Evolutionary conservation across 768 basidiomycete genomes (phyloP).

Genomic region (Xanthoconium stramineum): DNA sequence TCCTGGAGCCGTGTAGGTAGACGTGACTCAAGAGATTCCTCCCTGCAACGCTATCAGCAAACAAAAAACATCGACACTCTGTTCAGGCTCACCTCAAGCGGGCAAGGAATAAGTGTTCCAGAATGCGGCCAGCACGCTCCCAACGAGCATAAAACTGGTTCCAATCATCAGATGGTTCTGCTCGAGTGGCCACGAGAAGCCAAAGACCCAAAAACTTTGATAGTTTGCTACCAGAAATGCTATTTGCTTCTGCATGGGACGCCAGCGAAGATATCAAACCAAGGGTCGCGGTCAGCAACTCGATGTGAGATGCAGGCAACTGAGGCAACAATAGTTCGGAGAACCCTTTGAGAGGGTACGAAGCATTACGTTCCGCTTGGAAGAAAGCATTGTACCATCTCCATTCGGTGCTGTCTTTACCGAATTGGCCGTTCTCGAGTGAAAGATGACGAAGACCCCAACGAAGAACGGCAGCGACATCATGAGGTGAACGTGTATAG

Average conservation of each 20-base stretch:
- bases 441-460: conserved; percentile 78
- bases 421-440: conserved; percentile 58
- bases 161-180: conserved; percentile 57
- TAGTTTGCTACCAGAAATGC: conserved; percentile 75
- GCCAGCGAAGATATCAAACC: conserved; percentile 68
- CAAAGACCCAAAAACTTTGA: conserved; percentile 72
- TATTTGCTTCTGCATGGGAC: conserved; percentile 66
- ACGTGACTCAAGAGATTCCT: conserved; percentile 51
- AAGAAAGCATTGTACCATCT: conserved; percentile 69
- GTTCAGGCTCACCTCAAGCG: conserved; percentile 54
- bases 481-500: conserved; percentile 66
- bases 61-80: not conserved
- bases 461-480: conserved; percentile 75
- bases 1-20: conserved; percentile 72
- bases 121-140: conserved; percentile 67
- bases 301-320: conserved; percentile 54
- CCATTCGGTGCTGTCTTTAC: conserved; percentile 50
- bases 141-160: conserved; percentile 65
- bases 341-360: conserved; percentile 64
- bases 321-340: conserved; percentile 58
- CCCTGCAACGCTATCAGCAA: conserved; percentile 36
- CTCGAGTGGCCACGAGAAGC: conserved; percentile 53
- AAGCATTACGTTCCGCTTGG: conserved; percentile 52
- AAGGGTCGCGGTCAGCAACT: conserved; percentile 55
- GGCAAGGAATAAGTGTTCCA: conserved; percentile 76